Evolutionary conservation across 441 rosid genomes (phyloP).

Genomic region (Pelargonium exstipulatum): DNA sequence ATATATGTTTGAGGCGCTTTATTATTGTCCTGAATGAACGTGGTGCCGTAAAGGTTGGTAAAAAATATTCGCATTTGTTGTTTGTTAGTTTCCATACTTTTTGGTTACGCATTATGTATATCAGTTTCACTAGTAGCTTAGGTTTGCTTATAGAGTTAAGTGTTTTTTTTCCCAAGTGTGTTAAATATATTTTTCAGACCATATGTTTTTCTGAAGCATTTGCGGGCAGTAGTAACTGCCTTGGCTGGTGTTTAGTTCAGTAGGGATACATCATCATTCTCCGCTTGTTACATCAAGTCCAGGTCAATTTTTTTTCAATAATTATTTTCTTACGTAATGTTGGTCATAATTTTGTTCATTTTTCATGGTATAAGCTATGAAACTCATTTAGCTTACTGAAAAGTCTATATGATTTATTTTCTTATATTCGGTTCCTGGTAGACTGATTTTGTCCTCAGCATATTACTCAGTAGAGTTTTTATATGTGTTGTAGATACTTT

Average conservation of each 20-base stretch:
- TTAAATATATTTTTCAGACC: background rate
- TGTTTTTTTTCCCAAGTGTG: background rate
- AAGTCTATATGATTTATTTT: background rate
- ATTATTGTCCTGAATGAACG: constrained; percentile 82
- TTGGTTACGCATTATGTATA: background rate
- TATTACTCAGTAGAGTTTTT: constrained; percentile 14
- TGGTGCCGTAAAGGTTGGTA: constrained; percentile 71
- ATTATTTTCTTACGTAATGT: no score
- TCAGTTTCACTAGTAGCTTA: background rate
- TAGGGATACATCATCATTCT: no score
- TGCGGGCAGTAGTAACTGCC: no score
- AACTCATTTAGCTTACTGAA: no score
- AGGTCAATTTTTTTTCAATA: no score
- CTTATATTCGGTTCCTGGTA: constrained; percentile 5
- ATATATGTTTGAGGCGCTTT: constrained; percentile 91
- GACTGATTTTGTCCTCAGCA: background rate
- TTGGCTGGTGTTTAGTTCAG: no score
- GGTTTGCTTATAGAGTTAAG: background rate
- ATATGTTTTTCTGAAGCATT: no score
- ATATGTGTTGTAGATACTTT: constrained; percentile 50
- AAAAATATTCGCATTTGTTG: background rate
- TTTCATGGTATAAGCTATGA: no score
- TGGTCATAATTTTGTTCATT: no score
- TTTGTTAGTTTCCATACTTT: background rate
- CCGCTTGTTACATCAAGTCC: no score